Conservation (phyloP, 1,284 basidiomycete genomes). For the Microbotryomycetes sp. region DNA sequence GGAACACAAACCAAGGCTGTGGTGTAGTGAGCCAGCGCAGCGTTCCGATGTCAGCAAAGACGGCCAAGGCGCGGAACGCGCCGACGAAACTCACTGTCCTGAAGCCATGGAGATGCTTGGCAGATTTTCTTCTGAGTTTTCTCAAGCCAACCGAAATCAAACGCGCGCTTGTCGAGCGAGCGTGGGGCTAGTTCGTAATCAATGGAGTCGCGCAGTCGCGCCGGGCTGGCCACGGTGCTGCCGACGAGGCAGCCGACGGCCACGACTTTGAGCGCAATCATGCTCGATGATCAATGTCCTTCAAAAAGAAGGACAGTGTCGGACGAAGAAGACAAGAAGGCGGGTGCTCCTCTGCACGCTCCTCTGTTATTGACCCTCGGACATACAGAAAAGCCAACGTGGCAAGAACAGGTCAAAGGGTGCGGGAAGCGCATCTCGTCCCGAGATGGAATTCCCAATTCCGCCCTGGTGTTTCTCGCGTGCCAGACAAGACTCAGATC, state of each 20-base stretch:
- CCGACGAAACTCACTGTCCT: neutral
- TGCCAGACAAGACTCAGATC: too few relatives aligned
- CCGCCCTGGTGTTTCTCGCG: too few relatives aligned
- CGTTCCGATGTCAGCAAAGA: neutral
- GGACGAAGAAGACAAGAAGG: too few relatives aligned
- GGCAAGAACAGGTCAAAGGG: too few relatives aligned
- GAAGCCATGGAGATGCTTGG: neutral
- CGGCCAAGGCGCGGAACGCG: neutral
- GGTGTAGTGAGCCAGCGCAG: neutral
- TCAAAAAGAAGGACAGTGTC: too few relatives aligned
- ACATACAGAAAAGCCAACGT: too few relatives aligned
- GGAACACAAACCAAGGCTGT: neutral
- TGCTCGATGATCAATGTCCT: too few relatives aligned
- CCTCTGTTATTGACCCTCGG: too few relatives aligned
- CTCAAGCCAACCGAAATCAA: neutral
- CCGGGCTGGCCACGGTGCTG: neutral
- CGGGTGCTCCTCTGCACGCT: too few relatives aligned
- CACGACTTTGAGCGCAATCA: too few relatives aligned
- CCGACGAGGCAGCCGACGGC: neutral
- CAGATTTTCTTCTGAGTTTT: neutral
- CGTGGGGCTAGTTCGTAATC: neutral
- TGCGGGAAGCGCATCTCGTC: too few relatives aligned
- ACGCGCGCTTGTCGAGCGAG: neutral
- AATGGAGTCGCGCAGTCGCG: neutral
- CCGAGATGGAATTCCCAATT: too few relatives aligned